Evolutionary conservation across 176 grass and related monocot species (phyloP).

Genomic region (Avena eriantha): DNA sequence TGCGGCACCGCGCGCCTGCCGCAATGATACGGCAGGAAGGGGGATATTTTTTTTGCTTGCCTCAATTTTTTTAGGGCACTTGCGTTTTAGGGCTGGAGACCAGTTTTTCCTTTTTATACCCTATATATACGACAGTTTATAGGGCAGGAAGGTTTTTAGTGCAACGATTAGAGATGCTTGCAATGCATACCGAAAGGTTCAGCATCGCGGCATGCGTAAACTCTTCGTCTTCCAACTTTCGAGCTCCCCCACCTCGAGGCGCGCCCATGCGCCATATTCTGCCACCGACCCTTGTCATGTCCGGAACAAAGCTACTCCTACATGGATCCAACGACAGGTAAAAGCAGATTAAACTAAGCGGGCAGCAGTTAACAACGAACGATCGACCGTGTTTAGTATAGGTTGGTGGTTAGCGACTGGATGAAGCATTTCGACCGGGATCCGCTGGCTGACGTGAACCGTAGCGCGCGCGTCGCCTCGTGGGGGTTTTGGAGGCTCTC

Average conservation of each 20-base stretch:
- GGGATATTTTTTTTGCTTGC: too few relatives aligned
- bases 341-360: not conserved
- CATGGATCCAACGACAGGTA: not conserved
- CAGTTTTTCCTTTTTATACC: too few relatives aligned
- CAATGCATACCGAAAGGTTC: too few relatives aligned
- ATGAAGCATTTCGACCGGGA: not conserved
- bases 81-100: too few relatives aligned
- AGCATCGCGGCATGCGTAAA: too few relatives aligned
- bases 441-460: not conserved
- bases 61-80: too few relatives aligned
- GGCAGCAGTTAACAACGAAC: not conserved
- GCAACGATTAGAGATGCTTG: too few relatives aligned
- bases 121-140: too few relatives aligned
- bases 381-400: not conserved
- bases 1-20: too few relatives aligned
- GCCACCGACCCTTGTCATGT: not conserved
- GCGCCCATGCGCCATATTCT: not conserved
- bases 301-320: not conserved
- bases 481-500: constrained; percentile 11
- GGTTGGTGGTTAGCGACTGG: not conserved
- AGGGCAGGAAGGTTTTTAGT: too few relatives aligned
- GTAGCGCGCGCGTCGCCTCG: not conserved
- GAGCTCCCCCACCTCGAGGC: not conserved
- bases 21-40: too few relatives aligned
- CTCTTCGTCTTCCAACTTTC: not conserved